Percentiles rank a stretch among this genome's conserved stretches.
These are phyloP conservation scores for Trichophyton rubrum DNA, from an alignment of 2,329 filamentous ascomycete genomes.

Conservation along the genomic window DNA sequence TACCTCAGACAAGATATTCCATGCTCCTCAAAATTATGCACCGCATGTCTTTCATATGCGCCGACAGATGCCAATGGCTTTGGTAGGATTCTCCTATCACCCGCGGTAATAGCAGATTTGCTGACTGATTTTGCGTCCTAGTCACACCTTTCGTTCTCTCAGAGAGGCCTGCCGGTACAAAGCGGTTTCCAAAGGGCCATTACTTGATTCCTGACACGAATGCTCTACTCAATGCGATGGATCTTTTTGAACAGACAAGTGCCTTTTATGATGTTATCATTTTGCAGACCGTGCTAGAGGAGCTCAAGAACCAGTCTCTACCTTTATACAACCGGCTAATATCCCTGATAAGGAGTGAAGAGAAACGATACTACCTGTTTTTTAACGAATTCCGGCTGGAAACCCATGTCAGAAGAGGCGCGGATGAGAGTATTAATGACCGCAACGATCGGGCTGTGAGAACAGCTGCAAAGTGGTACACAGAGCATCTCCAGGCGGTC, in stretches of 20 bases:
- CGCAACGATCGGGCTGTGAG: conserved; percentile 88
- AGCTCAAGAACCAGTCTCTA: conserved; percentile 83
- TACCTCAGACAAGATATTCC: conserved; percentile 95
- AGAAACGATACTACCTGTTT: conserved; percentile 96
- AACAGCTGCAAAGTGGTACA: conserved; percentile 79
- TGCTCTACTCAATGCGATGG: conserved; percentile 88
- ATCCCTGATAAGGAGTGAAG: conserved; percentile 81
- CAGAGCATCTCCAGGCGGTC: conserved; percentile 57
- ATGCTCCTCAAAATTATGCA: conserved; percentile 85
- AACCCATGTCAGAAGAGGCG: conserved; percentile 64
- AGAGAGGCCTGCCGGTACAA: conserved; percentile 73
- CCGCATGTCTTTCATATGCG: conserved; percentile 57
- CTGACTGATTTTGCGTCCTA: conserved; percentile 25
- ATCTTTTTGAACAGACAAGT: conserved; percentile 82
- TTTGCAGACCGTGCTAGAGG: conserved; percentile 89
- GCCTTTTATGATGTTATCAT: conserved; percentile 96
- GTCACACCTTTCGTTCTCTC: conserved; percentile 78
- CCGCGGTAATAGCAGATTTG: not conserved
- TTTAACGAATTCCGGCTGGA: conserved; percentile 97
- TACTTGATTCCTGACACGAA: conserved; percentile 96
- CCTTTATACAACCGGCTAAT: conserved; percentile 91
- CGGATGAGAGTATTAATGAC: conserved; percentile 85
- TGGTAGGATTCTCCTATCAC: conserved; percentile 38
- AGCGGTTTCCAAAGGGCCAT: conserved; percentile 70
- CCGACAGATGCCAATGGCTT: conserved; percentile 68